phyloP scores from a whole-genome alignment of 176 grass and related monocot genomes.

The Hyparrhenia diplandra region DNA sequence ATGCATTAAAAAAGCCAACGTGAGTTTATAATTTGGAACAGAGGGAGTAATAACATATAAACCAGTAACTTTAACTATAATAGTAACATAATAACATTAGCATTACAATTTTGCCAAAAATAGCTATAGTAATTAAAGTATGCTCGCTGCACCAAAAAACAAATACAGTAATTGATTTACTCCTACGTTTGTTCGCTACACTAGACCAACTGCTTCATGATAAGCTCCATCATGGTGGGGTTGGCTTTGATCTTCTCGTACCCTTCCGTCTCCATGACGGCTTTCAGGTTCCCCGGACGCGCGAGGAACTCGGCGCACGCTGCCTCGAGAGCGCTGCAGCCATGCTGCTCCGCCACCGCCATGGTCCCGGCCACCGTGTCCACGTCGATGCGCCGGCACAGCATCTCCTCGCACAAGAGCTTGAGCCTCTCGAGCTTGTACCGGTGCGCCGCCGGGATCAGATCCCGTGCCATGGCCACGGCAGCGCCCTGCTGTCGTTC shows the following conservation, averaged over 20 bases:
- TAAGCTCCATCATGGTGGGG: background rate
- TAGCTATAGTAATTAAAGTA: too few relatives aligned
- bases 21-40: too few relatives aligned
- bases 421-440: background rate
- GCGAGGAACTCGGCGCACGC: slow-evolving; percentile 6
- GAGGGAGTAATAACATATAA: too few relatives aligned
- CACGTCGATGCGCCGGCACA: background rate
- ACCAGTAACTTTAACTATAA: too few relatives aligned
- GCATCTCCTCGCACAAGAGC: background rate
- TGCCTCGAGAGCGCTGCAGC: background rate
- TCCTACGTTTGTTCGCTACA: too few relatives aligned
- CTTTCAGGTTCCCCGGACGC: background rate
- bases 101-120: too few relatives aligned
- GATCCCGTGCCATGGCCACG: background rate
- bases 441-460: background rate
- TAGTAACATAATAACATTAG: too few relatives aligned
- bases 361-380: background rate
- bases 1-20: too few relatives aligned
- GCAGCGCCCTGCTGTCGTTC: background rate
- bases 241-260: background rate
- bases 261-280: background rate
- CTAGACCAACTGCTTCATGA: background rate
- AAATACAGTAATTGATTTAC: too few relatives aligned
- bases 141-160: too few relatives aligned
- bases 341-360: background rate